phyloP scores from a whole-genome alignment of 2,329 filamentous ascomycete species.

The Fusarium goolgardi region DNA sequence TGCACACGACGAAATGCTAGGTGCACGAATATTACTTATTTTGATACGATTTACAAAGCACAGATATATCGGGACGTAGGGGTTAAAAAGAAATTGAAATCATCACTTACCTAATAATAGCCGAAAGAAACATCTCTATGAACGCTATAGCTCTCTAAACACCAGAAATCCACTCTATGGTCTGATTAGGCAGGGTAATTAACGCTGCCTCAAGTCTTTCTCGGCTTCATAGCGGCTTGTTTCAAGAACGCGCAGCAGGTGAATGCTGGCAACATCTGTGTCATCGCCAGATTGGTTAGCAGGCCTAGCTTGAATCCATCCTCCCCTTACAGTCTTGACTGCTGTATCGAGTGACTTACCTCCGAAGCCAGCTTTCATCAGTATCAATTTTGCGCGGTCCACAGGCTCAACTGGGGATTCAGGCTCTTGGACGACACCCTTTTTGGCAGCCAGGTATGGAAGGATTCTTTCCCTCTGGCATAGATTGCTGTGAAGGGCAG shows the following conservation, averaged over 20 bases:
- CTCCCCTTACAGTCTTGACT: neutral
- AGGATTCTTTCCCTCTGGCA: conserved; percentile 14
- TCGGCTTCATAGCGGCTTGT: neutral
- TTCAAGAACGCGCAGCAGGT: neutral
- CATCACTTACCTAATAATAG: neutral
- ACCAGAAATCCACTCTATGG: neutral
- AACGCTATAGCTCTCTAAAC: neutral
- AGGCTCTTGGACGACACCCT: neutral
- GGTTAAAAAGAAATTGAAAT: neutral
- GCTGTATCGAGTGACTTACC: neutral
- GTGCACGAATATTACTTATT: neutral
- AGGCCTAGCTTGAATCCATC: too few species aligned
- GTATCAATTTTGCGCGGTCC: neutral
- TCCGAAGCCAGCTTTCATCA: neutral
- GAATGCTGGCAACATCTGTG: neutral
- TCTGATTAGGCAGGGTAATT: neutral
- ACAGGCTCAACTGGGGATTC: neutral
- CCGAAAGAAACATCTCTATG: neutral
- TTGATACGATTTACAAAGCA: neutral
- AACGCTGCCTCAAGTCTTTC: neutral
- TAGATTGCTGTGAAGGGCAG: conserved; percentile 1
- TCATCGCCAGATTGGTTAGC: neutral
- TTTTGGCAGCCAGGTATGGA: neutral
- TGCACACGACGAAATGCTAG: neutral
- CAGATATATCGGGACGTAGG: neutral